Evolutionary conservation across 345 rosid species (phyloP).

Genomic region (Brassica rapa): DNA sequence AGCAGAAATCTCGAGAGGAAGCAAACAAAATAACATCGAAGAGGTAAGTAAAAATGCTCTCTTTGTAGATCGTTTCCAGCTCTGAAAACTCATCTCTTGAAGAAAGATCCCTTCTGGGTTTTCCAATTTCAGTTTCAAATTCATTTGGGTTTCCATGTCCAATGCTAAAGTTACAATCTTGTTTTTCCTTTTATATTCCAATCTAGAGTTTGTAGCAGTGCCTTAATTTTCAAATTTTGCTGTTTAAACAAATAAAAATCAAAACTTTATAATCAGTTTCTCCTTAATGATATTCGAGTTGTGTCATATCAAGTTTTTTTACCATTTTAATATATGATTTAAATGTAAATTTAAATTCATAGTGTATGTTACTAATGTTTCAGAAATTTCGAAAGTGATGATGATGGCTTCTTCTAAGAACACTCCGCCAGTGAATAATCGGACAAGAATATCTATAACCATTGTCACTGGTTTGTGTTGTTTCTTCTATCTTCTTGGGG

Average conservation of each 20-base stretch:
- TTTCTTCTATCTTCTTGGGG: constrained; percentile 69
- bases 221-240: background rate
- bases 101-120: background rate
- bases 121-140: background rate
- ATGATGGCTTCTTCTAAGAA: constrained; percentile 47
- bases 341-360: no score
- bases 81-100: background rate
- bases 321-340: background rate
- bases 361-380: background rate
- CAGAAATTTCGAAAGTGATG: constrained; percentile 45
- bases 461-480: constrained; percentile 67
- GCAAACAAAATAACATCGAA: background rate
- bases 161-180: constrained; percentile 8
- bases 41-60: background rate
- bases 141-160: background rate
- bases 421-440: constrained; percentile 37
- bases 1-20: background rate
- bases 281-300: background rate
- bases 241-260: background rate
- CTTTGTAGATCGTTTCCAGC: background rate
- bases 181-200: background rate
- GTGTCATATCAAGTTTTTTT: background rate
- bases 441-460: constrained; percentile 55
- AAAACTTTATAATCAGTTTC: background rate
- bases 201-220: background rate